These are phyloP conservation scores for Penicillium hesseltinei DNA, from an alignment of 2,329 filamentous ascomycete species.

Conservation along the genomic window DNA sequence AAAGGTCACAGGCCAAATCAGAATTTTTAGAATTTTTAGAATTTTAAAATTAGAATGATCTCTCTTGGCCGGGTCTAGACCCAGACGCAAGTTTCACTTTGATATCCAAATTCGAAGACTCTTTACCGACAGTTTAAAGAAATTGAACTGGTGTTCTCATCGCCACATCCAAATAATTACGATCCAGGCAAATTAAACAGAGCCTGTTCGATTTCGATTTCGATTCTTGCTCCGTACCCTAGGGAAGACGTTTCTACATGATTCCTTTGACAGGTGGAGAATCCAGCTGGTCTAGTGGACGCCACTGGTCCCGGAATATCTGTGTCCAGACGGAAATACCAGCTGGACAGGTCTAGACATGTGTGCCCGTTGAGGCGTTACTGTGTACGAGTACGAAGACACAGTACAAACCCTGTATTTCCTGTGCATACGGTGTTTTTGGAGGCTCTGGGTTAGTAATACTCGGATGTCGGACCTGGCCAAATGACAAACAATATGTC, in stretches of 20 bases:
- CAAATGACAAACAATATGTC: background rate
- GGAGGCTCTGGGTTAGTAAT: background rate
- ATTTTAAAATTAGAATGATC: constrained; percentile 5
- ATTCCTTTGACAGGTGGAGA: constrained; percentile 14
- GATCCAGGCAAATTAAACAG: background rate
- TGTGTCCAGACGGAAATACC: background rate
- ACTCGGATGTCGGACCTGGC: background rate
- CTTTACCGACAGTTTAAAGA: background rate
- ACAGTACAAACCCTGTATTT: background rate
- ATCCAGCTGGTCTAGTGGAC: constrained; percentile 16
- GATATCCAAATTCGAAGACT: background rate
- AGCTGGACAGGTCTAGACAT: constrained; percentile 5
- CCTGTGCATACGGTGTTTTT: background rate
- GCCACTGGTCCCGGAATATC: constrained; percentile 20
- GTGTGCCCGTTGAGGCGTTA: background rate
- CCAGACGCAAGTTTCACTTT: constrained; percentile 5
- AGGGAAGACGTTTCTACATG: constrained; percentile 12
- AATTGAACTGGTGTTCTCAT: background rate
- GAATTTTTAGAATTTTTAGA: constrained; percentile 3
- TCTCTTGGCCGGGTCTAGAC: constrained; percentile 5
- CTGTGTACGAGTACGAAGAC: background rate
- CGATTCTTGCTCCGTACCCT: background rate
- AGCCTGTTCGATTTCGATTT: background rate
- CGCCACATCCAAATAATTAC: background rate
- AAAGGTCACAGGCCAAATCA: background rate